Evolutionary conservation across 1,139 yeast genomes (phyloP).

Genomic region (Yamadazyma spencermartinsiae): DNA sequence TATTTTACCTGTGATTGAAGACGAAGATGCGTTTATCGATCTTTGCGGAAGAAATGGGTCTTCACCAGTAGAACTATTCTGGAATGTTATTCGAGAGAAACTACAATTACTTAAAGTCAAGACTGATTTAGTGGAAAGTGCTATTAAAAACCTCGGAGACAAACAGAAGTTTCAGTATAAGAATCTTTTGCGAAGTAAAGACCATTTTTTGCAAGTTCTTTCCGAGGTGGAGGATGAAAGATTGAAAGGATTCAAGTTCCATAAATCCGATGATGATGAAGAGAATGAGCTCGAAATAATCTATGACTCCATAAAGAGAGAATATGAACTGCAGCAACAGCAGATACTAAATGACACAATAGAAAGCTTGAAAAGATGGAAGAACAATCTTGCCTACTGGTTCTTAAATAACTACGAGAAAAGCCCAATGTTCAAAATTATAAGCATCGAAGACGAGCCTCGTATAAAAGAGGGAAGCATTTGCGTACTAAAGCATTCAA

Average conservation of each 20-base stretch:
- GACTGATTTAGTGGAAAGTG: slow-evolving; percentile 58
- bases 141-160: slow-evolving; percentile 38
- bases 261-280: slow-evolving; percentile 15
- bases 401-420: slow-evolving; percentile 13
- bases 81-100: slow-evolving; percentile 72
- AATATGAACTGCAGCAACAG: slow-evolving; percentile 20
- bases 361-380: slow-evolving; percentile 3
- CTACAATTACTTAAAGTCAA: slow-evolving; percentile 56
- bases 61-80: slow-evolving; percentile 71
- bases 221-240: slow-evolving; percentile 28
- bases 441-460: background rate
- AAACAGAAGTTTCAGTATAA: slow-evolving; percentile 15
- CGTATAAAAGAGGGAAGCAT: background rate
- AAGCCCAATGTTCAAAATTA: slow-evolving; percentile 10
- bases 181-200: slow-evolving; percentile 18
- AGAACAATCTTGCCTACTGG: slow-evolving; percentile 10
- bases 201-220: slow-evolving; percentile 22
- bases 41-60: slow-evolving; percentile 82
- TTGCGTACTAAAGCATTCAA: background rate
- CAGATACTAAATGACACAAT: slow-evolving; percentile 8
- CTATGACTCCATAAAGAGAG: slow-evolving; percentile 28
- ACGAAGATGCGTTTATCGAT: slow-evolving; percentile 58
- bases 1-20: slow-evolving; percentile 51
- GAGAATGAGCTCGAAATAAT: slow-evolving; percentile 25
- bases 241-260: slow-evolving; percentile 19